Evolutionary conservation across 1,284 basidiomycete genomes (phyloP).

Genomic region (Neolentinus lepideus): DNA sequence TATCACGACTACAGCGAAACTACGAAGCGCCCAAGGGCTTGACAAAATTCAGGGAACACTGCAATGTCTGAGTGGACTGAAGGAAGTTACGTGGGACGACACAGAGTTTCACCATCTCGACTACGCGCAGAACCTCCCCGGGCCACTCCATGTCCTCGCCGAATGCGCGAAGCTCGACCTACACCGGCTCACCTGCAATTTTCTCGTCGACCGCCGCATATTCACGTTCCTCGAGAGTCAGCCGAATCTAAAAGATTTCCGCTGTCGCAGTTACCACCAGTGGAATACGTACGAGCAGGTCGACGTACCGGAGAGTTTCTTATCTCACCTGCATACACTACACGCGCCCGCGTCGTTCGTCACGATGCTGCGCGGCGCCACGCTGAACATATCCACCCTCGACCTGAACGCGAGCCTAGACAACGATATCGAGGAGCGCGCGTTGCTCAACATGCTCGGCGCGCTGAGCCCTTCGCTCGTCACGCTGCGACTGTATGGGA

Average conservation of each 20-base stretch:
- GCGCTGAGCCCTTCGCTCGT: background rate
- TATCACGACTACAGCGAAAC: background rate
- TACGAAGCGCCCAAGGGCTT: background rate
- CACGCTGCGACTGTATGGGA: background rate
- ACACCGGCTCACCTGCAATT: background rate
- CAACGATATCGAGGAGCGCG: background rate
- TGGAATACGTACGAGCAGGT: background rate
- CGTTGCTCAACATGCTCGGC: background rate
- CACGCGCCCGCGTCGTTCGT: background rate
- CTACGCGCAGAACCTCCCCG: background rate
- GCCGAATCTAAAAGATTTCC: background rate
- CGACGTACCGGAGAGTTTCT: background rate
- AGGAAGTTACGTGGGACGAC: background rate
- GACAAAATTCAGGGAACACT: background rate
- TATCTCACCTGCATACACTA: background rate
- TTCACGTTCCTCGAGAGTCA: background rate
- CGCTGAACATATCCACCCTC: background rate
- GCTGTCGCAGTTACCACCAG: background rate
- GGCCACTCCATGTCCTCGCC: background rate
- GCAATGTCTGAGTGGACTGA: background rate
- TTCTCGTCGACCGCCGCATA: background rate
- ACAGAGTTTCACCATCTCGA: background rate
- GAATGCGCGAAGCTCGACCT: background rate
- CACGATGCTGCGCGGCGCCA: background rate
- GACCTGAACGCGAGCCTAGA: background rate